These are phyloP conservation scores for Penicillium cinerascens DNA, from an alignment of 495 filamentous ascomycete species.

Conservation along the genomic window DNA sequence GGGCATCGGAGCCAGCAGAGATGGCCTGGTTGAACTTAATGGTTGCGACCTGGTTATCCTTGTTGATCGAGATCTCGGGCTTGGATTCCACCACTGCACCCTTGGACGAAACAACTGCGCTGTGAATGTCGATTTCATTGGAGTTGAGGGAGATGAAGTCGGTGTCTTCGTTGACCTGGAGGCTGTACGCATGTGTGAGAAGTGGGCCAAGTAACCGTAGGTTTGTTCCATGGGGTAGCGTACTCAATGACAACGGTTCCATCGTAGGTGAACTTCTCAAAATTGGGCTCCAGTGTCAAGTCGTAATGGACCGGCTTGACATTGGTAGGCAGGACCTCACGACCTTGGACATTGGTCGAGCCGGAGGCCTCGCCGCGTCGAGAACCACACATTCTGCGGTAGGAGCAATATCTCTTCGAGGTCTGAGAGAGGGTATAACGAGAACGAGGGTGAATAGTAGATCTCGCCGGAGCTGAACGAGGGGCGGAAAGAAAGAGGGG, in stretches of 20 bases:
- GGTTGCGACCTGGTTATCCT: constrained; percentile 57
- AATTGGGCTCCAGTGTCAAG: constrained; percentile 63
- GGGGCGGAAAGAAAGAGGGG: constrained; percentile 31
- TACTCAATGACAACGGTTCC: constrained; percentile 65
- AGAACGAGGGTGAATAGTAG: constrained; percentile 18
- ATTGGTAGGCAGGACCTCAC: constrained; percentile 65
- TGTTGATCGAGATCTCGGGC: constrained; percentile 52
- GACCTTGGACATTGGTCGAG: constrained; percentile 53
- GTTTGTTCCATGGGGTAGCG: constrained; percentile 7
- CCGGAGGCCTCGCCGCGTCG: constrained; percentile 40
- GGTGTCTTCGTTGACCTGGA: constrained; percentile 83
- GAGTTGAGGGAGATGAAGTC: constrained; percentile 85
- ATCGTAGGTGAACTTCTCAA: constrained; percentile 60
- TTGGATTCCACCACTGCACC: constrained; percentile 49
- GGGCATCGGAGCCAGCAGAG: constrained; percentile 55
- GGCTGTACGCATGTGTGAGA: constrained; percentile 30
- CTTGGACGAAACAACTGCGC: constrained; percentile 55
- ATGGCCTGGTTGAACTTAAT: constrained; percentile 57
- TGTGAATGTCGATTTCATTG: constrained; percentile 79
- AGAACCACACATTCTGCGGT: constrained; percentile 49
- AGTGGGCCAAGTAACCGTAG: not conserved
- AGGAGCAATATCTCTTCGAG: constrained; percentile 47
- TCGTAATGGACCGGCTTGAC: constrained; percentile 66
- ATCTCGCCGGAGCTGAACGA: constrained; percentile 22
- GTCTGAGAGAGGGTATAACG: constrained; percentile 33